phyloP scores from a whole-genome alignment of 163 green algal species.

The Volvox carteri region DNA sequence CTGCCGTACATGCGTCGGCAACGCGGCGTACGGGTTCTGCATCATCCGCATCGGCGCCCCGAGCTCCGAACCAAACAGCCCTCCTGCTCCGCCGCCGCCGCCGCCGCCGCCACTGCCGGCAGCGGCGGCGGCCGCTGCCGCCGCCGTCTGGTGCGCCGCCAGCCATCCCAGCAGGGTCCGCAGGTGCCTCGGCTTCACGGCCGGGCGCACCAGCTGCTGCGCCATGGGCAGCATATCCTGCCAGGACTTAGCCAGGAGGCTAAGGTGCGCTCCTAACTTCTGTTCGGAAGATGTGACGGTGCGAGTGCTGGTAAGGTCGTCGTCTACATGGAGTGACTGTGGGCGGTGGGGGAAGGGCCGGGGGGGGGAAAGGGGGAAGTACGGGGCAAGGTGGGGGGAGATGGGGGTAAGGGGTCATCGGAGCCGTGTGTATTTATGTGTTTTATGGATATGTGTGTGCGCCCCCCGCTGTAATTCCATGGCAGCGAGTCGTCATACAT shows the following conservation, averaged over 20 bases:
- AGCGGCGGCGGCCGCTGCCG: neutral
- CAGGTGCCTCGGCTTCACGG: slow-evolving; percentile 59
- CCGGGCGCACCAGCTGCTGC: slow-evolving; percentile 40
- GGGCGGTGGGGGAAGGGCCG: neutral
- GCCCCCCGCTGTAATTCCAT: too few species aligned
- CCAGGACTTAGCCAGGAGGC: slow-evolving; percentile 57
- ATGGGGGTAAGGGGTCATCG: neutral
- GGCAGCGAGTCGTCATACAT: too few species aligned
- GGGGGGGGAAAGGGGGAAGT: neutral
- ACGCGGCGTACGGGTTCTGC: slow-evolving; percentile 30
- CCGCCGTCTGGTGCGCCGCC: slow-evolving; percentile 14
- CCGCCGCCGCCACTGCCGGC: neutral
- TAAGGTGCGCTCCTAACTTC: slow-evolving; percentile 59
- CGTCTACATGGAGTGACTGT: slow-evolving; percentile 52
- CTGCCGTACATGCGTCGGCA: slow-evolving; percentile 49
- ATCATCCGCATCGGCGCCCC: neutral
- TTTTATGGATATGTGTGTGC: too few species aligned
- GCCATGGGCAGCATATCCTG: slow-evolving; percentile 57
- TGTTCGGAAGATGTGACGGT: slow-evolving; percentile 58
- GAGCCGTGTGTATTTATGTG: too few species aligned
- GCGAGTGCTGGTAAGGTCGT: slow-evolving; percentile 53
- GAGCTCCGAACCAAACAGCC: neutral
- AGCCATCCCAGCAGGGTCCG: slow-evolving; percentile 60
- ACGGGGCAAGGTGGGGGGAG: neutral
- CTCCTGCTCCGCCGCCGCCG: neutral